phyloP scores from a whole-genome alignment of 2,329 filamentous ascomycete genomes.

The Pyricularia grisea region DNA sequence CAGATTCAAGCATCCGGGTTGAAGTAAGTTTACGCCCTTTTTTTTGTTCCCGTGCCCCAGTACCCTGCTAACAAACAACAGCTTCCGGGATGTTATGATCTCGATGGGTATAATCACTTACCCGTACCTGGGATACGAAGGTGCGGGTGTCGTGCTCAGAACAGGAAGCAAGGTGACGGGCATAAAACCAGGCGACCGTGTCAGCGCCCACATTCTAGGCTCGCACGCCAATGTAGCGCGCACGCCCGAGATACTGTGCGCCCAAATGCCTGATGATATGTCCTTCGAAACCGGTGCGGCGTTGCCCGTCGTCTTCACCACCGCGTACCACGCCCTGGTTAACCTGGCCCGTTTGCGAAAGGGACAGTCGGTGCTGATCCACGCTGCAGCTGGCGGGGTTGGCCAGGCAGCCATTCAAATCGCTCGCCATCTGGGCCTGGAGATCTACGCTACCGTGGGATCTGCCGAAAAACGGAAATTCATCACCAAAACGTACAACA shows the following conservation, averaged over 20 bases:
- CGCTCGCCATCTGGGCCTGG: conserved; percentile 24
- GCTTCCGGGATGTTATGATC: conserved; percentile 24
- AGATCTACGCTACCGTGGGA: conserved; percentile 29
- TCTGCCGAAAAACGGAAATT: conserved; percentile 21
- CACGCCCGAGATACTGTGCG: conserved; percentile 15
- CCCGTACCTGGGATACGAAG: conserved; percentile 18
- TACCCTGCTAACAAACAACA: not conserved
- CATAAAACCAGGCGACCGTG: conserved; percentile 21
- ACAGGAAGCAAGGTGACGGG: conserved; percentile 7
- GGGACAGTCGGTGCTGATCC: conserved; percentile 28
- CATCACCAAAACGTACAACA: conserved; percentile 19
- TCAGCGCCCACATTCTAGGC: conserved; percentile 6
- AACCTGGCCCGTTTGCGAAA: conserved; percentile 12
- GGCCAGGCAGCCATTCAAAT: conserved; percentile 34
- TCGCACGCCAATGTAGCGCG: conserved; percentile 7
- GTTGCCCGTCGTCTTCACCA: conserved; percentile 19
- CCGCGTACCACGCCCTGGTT: conserved; percentile 17
- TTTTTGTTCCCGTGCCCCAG: not conserved
- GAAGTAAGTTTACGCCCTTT: conserved; percentile 14
- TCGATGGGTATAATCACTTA: conserved; percentile 14
- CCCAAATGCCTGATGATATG: conserved; percentile 15
- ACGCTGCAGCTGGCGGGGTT: too few relatives aligned
- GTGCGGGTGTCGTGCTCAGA: conserved; percentile 13
- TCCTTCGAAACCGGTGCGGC: conserved; percentile 15
- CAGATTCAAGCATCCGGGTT: conserved; percentile 19